Base-by-base conservation (phyloP, 768 basidiomycete genomes). In the Hortiboletus flavorubellus region DNA sequence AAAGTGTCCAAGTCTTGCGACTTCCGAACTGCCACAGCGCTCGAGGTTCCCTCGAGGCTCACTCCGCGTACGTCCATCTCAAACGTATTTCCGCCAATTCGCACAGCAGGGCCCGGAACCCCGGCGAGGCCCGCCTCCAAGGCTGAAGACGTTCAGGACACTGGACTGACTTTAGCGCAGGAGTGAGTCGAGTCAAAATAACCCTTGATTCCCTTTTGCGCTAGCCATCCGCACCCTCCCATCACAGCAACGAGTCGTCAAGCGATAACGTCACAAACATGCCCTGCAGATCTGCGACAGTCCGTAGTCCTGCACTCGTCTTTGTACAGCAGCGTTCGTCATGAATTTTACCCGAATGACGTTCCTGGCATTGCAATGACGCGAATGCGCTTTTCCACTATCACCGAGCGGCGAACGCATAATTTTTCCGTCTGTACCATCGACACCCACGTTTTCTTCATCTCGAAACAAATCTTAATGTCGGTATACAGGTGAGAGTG, bases 21-120 rank as follows among this genome's bases (percentile, higher is more conserved):
- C 38, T 26, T 15, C 5, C 35, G 18, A 65, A 72, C 59, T 31
- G 71, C 69, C 69, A 60, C 59, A 45, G 37, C 29, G 45, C 55
- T 54, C 46, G 40, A 65, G 66, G 59, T 44, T 51, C 12, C 66
- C 70, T 70, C 60, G 64, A 72, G 68, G 68, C 59, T 40, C 46
- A 30, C 56, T 39, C 26, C 48, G 37, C 51, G 33, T 37, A 43
- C 49, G 37, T 30, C 46, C 18, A 33, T 26, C 33, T 33, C 38
- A 37, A 23, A 34, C 23, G 26, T 42, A 42, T 34, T 47, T 54
- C 33, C 29, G n/a, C 51, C 38, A 30, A 16, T 49, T 41, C 29
- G 26, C 23, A 10, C 42, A 48, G 46, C 34, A 38, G 33, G 37
- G 23, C 56, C 48, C 14, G 8, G 11, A 21, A 18, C 26, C 45